Evolutionary conservation across 2,329 filamentous ascomycete species (phyloP), one percentile per base, ranked within the genome.

Genomic region (Fusarium kyushuense): DNA sequence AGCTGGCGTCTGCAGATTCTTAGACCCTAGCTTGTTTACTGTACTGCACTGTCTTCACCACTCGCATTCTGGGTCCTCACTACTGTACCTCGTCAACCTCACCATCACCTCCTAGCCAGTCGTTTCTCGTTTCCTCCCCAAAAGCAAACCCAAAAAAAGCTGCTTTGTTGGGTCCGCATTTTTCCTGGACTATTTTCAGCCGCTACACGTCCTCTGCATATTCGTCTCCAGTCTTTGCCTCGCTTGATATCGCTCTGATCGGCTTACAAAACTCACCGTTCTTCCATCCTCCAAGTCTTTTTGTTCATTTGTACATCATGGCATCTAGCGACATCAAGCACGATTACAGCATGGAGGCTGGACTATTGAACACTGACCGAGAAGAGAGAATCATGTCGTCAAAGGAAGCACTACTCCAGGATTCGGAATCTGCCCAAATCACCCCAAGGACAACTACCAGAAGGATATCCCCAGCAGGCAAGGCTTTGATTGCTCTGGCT

Each of bases 261-360:
- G 54, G 63, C 62, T 60, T 73, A 74, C 72, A 74, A 73, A 74
- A 74, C 61, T 62, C 70, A 66, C 57, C 59, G 35, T 54, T 35
- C 59, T 51, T 60, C 67, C 67, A 51, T 38, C 58, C 54, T 57
- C 57, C 53, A 45, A 56, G 30, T 41, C 54, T 46, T 47, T 45
- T 54, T 45, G 27, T 60, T 54, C 47, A 48, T n/a, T 45, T 53
- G n/a, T 54, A 59, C 32, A 69, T 56, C 47, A 74, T 72, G 67
- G 53, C 67, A 49, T 65, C 62, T 60, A 45, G 55, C 54, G 67
- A 72, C 36, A 63, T 38, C 58, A 74, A 74, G 67, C 58, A 74
- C 62, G 67, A 74, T 58, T 69, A 73, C 71, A 73, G 64, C 69
- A 72, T 74, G 72, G 72, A 74, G 68, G 71, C 72, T 60, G 72